Base-by-base conservation (phyloP, 345 rosid genomes). In the Eucalyptus rudis region DNA sequence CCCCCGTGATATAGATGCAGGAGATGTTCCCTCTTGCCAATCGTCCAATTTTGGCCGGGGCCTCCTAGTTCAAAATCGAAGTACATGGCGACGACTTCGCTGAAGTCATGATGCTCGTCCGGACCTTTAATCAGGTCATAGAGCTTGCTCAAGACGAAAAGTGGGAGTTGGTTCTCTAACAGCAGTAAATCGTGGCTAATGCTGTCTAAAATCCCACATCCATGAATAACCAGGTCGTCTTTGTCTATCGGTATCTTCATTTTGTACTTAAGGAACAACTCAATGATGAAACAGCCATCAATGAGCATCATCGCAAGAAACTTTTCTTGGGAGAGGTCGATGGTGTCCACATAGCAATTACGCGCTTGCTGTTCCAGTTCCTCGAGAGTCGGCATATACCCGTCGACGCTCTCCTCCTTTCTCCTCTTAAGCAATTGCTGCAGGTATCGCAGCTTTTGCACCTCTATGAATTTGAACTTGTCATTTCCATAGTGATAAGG, bases 241-340 rank as follows among this genome's bases (percentile, higher is more conserved):
- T 4, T 40, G 40, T 4, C 40, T 40, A 1, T 4, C 4, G 4
- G 4, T 40, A 1, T 4, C 40, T 3, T 5, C 3, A 1, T 3
- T 10, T 0, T 10, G 13, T 3, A 3, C 49, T 3, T 1, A 47
- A 5, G 49, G 13, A 47, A 4, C 49, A 47, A 11, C 49, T 3
- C 4, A 11, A 47, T 2, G 5, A 47, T 11, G 49, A 47, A 47
- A 47, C 49, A 47, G 0, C 49, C 49, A 47, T 47, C 49, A 47
- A 47, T 47, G 49, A 47, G 49, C 49, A 47, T 47, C 49, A 47
- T 47, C 0, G 49, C 5, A 11, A 47, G 49, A 11, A 47, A 47
- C 49, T 47, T 47, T 11, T 11, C 49, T 47, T 47, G 49, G 49
- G 13, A 47, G 49, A 47, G 49, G 13, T 11, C 1, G 13, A 47